A percentile compares a stretch with the other conserved stretches of the same genome.
Evolutionary conservation across 495 filamentous ascomycete species (phyloP).

Genomic region (Podospora comata): DNA sequence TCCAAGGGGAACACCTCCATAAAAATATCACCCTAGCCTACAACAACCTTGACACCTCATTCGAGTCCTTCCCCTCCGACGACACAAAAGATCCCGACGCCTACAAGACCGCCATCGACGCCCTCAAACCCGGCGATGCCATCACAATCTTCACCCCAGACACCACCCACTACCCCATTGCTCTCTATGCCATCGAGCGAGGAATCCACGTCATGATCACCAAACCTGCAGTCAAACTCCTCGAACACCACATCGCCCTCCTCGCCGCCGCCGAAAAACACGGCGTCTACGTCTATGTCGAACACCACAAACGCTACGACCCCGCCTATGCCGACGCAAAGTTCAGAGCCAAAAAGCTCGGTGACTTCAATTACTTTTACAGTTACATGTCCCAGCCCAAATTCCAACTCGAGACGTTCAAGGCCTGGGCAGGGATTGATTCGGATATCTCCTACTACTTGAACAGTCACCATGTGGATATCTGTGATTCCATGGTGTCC

Average conservation of each 20-base stretch:
- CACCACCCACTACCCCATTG: conserved; percentile 91
- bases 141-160: conserved; percentile 98
- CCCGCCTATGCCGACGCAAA: conserved; percentile 84
- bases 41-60: conserved; percentile 80
- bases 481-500: conserved; percentile 84
- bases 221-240: conserved; percentile 86
- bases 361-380: conserved; percentile 98
- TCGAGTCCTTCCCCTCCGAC: conserved; percentile 76
- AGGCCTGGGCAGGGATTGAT: conserved; percentile 88
- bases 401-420: conserved; percentile 89
- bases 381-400: conserved; percentile 96
- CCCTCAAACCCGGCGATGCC: conserved; percentile 74
- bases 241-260: conserved; percentile 73
- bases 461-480: conserved; percentile 90
- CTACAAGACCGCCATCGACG: conserved; percentile 88
- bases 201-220: conserved; percentile 89
- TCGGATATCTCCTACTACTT: conserved; percentile 93
- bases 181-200: conserved; percentile 84
- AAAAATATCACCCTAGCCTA: conserved; percentile 87
- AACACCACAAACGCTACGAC: conserved; percentile 96
- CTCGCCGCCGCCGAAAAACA: conserved; percentile 67
- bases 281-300: conserved; percentile 86
- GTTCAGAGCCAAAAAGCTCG: conserved; percentile 68
- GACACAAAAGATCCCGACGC: conserved; percentile 69
- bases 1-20: conserved; percentile 71